Base-by-base conservation (phyloP, 225 moss, liverwort and hornwort species). In the Physcomitrellopsis africana region DNA sequence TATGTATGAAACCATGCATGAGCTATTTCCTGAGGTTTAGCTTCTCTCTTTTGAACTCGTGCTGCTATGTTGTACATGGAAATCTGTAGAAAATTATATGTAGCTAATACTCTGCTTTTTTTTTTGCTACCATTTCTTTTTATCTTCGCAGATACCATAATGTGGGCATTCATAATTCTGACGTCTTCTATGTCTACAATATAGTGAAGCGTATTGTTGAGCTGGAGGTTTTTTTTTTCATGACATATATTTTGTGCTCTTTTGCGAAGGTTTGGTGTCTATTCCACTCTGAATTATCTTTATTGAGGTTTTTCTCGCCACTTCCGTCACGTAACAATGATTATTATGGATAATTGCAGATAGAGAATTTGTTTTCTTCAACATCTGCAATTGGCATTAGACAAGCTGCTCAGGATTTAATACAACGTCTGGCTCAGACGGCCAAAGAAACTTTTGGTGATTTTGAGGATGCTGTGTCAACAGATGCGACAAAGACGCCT, bases 1-100 rank as follows among this genome's bases (percentile, higher is more conserved):
- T 77, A 92, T 96, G 89, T 82, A 94, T 61, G 89, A 96, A 81
- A 92, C 89, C 37, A 87, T 96, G 84, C 86, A 88, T 46, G 91
- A 94, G 71, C 85, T 96, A 58, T 63, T 92, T 63, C 77, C 88
- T 45, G 87, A 96, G 94, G 92, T 94, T 65, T 53, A 65, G 43
- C 16, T 68, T 17, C 44, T 12, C 65, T 68, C 71, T 72, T 54
- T 44, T 48, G 11, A 51, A 51, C 51, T 51, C 51, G 9, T 9
- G 14, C 24, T 64, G 60, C 7, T 49, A 26, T 19, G 0, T 53
- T 54, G 27, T 67, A 7, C 29, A 52, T 44, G 14, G 17, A 44
- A 51, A 20, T 62, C 11, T 15, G 11, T 72, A 15, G 18, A 1
- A 18, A 19, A 26, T 51, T 27, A 3, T 44, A 13, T 51, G 45